Conservation (phyloP, 345 rosid species). For the Aquilaria malaccensis region DNA sequence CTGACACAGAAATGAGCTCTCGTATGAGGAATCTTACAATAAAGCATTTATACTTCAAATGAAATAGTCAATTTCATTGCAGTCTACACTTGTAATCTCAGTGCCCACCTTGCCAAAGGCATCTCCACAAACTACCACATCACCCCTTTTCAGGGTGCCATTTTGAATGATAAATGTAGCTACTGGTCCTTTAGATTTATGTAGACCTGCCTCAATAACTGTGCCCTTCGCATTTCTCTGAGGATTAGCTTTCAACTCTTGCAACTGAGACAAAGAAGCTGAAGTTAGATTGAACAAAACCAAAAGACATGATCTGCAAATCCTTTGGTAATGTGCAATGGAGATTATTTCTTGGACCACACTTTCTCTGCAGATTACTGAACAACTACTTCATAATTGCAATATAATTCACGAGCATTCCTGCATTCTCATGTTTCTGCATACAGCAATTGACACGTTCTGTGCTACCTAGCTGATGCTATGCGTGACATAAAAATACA, state of each 20-base stretch:
- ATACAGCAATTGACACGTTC: too few species aligned
- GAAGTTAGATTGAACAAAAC: constrained; percentile 16
- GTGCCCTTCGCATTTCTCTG: constrained; percentile 92
- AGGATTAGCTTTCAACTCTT: constrained; percentile 98
- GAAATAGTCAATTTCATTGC: constrained; percentile 1
- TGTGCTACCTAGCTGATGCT: too few species aligned
- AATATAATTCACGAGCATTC: too few species aligned
- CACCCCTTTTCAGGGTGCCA: constrained; percentile 88
- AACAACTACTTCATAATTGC: too few species aligned
- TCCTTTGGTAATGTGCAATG: too few species aligned
- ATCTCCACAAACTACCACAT: constrained; percentile 88
- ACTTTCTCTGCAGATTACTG: too few species aligned
- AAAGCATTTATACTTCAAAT: constrained; percentile 6
- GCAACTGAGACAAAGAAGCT: constrained; percentile 55
- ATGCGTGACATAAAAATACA: too few species aligned
- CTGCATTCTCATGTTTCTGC: too few species aligned
- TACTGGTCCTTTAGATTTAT: constrained; percentile 87
- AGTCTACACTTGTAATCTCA: constrained; percentile 10
- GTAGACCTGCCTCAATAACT: constrained; percentile 89
- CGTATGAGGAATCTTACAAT: constrained; percentile 1
- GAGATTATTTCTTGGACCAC: too few species aligned
- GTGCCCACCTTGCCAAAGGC: constrained; percentile 90
- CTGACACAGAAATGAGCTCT: constrained; percentile 27
- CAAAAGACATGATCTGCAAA: too few species aligned
- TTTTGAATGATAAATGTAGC: constrained; percentile 94